Percentiles rank a stretch among this genome's conserved stretches.
Evolutionary conservation across 1,139 yeast genomes (phyloP).

Genomic region (Suhomyces ambrosiae): DNA sequence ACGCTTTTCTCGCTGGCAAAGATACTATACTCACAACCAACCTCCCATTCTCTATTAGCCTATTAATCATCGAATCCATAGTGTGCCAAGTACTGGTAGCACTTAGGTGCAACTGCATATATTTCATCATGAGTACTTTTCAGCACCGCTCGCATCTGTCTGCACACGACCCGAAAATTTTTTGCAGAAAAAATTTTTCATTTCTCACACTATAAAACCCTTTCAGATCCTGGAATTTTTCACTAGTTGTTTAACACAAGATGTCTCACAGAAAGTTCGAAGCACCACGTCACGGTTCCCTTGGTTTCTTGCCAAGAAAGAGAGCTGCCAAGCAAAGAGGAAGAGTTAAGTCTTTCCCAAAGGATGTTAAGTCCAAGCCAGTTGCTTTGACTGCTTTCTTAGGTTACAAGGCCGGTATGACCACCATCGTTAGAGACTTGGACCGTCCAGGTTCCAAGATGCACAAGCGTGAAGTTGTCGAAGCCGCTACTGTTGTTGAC

Average conservation of each 20-base stretch:
- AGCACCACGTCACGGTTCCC: constrained; percentile 99
- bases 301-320: constrained; percentile 99
- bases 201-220: constrained; percentile 8
- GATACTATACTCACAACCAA: too few species aligned
- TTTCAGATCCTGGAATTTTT: constrained; percentile 16
- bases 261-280: constrained; percentile 99
- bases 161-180: constrained; percentile 19
- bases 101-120: too few species aligned
- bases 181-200: constrained; percentile 19
- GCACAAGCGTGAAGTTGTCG: constrained; percentile 99
- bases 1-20: too few species aligned
- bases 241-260: constrained; percentile 33
- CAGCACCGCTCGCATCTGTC: background rate
- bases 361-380: constrained; percentile 97
- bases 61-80: too few species aligned
- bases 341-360: constrained; percentile 99
- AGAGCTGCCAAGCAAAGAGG: constrained; percentile 99
- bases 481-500: constrained; percentile 99
- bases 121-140: constrained; percentile 3
- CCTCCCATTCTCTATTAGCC: too few species aligned
- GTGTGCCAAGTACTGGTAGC: too few species aligned
- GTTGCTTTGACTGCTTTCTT: constrained; percentile 99
- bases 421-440: constrained; percentile 99
- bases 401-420: constrained; percentile 99
- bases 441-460: constrained; percentile 99